phyloP scores from a whole-genome alignment of 345 rosid genomes.

The Tarenaya hassleriana region DNA sequence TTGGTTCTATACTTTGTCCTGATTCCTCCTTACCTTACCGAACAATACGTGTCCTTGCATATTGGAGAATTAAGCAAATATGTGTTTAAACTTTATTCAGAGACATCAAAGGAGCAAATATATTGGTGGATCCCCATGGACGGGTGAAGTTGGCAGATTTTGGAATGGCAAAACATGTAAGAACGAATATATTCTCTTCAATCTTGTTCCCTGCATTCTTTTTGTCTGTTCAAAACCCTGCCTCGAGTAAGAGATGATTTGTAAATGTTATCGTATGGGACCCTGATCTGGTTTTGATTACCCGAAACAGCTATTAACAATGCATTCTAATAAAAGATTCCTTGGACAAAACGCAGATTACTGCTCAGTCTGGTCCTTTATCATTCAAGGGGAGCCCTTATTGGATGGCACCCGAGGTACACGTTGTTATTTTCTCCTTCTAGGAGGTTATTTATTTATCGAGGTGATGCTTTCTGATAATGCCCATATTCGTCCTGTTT shows the following conservation, averaged over 20 bases:
- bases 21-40: not conserved
- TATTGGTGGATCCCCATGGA: constrained; percentile 72
- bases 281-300: not conserved
- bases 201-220: constrained; percentile 3
- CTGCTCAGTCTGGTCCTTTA: constrained; percentile 68
- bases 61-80: not conserved
- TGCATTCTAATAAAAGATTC: too few relatives aligned
- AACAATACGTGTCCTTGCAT: not conserved
- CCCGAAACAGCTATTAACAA: too few relatives aligned
- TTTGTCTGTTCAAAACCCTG: constrained; percentile 1
- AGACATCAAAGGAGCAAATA: constrained; percentile 86
- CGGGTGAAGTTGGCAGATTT: constrained; percentile 76
- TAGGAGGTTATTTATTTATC: not conserved
- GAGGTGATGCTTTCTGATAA: constrained; percentile 18
- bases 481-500: constrained; percentile 4
- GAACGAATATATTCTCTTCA: constrained; percentile 22
- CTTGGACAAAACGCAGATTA: constrained; percentile 46
- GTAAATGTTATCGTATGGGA: too few relatives aligned
- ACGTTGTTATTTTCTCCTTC: constrained; percentile 2
- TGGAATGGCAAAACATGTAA: constrained; percentile 72
- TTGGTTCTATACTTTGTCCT: constrained; percentile 4
- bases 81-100: constrained; percentile 31
- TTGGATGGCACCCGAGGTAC: constrained; percentile 95
- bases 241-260: not conserved
- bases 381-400: constrained; percentile 86